A percentile compares a stretch with the other conserved stretches of the same genome.
Conservation (phyloP, 257 asterid genomes). For the Forsythia suspensa region DNA sequence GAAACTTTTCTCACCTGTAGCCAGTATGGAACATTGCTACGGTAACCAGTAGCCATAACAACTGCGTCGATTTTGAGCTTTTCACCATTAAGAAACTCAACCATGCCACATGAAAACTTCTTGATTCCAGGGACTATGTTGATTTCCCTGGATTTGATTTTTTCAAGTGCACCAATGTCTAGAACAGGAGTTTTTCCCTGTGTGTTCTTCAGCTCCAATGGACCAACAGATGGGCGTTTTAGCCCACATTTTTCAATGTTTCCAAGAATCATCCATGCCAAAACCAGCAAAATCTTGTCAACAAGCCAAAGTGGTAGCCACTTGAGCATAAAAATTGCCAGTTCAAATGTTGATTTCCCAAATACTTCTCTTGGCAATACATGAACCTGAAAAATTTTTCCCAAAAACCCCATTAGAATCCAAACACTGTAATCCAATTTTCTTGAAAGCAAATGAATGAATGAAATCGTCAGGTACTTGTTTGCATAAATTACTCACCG, state of each 20-base stretch:
- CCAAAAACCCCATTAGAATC: conserved; percentile 18
- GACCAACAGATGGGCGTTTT: conserved; percentile 63
- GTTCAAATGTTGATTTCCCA: conserved; percentile 74
- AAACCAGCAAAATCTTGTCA: conserved; percentile 58
- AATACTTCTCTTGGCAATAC: conserved; percentile 74
- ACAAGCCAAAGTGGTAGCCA: conserved; percentile 91
- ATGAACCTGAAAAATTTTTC: conserved; percentile 64
- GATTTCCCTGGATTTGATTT: conserved; percentile 58
- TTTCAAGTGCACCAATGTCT: conserved; percentile 72
- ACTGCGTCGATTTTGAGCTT: conserved; percentile 62
- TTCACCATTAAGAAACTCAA: conserved; percentile 56
- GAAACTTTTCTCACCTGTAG: conserved; percentile 60
- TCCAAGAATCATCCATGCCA: conserved; percentile 79
- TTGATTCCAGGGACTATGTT: conserved; percentile 65
- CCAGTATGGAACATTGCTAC: conserved; percentile 96
- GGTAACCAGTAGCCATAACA: conserved; percentile 78
- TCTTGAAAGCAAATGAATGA: not conserved
- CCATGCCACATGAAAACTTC: conserved; percentile 43
- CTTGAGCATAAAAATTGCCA: conserved; percentile 60
- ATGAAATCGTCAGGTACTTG: not conserved
- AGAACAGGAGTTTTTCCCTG: conserved; percentile 84
- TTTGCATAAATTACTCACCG: conserved; percentile 43
- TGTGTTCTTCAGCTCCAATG: conserved; percentile 64
- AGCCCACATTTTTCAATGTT: conserved; percentile 63
- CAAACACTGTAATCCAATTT: not conserved